Evolutionary conservation across 306 rosid species (phyloP), one percentile per base, ranked within the genome.

Genomic region (Malus sieversii): DNA sequence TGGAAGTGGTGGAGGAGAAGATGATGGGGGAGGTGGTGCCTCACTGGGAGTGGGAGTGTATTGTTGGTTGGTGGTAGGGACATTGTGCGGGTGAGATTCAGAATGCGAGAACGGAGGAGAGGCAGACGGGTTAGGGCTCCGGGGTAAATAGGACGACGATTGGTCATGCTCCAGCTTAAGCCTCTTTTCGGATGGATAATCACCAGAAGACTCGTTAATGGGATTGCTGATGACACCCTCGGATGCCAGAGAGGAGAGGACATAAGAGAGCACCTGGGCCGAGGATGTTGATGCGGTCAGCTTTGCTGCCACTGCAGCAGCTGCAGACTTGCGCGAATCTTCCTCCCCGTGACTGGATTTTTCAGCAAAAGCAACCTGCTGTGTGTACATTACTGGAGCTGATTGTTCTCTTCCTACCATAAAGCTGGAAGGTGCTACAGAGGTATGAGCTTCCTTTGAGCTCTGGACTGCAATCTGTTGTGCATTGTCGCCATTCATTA

Each of bases 221-320:
- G 87, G 77, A 66, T 86, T 90, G 72, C 96, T 85, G 29, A 95
- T 88, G 71, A 95, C 93, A 15, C 99, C 97, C 86, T 95, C 99
- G 18, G 99, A 95, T 51, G 99, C 98, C 66, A 95, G 79, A 45
- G 99, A 92, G 73, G 99, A 95, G 30, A 95, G 87, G 84, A 92
- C 99, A 79, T 83, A 95, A 25, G 99, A 89, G 69, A 95, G 92
- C 99, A 95, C 90, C 84, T 95, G 89, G 18, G 88, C 97, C 0
- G 99, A 95, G 78, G 97, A 92, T 40, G 97, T 92, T 4, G 99
- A 95, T 23, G 97, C 97, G 3, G 99, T 89, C 64, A 95, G 88
- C 84, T 95, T 92, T 22, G 99, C 99, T 8, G 99, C 99, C 81
- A 95, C 97, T 19, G 98, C 99, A 42, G 99, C 99, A 35, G 99